Percentiles rank a stretch among this genome's conserved stretches.
Evolutionary conservation across 768 basidiomycete species (phyloP).

Genomic region (Trametes meyenii): DNA sequence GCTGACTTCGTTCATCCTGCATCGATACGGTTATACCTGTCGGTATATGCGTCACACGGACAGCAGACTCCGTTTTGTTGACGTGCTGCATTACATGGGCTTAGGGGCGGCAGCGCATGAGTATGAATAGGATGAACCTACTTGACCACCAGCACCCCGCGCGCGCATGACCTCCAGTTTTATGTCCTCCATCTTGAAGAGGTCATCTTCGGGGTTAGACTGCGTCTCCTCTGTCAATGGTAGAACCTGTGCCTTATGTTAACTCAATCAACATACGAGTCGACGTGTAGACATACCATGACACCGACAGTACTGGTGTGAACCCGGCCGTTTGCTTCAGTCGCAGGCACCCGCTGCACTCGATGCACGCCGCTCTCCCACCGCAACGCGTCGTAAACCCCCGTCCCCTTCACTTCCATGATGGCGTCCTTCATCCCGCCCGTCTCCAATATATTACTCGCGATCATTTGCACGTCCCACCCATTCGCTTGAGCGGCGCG

Average conservation of each 20-base stretch:
- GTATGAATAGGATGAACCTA: conserved; percentile 34
- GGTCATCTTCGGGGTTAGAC: conserved; percentile 44
- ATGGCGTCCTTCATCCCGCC: conserved; percentile 81
- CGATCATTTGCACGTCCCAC: conserved; percentile 67
- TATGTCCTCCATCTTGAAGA: conserved; percentile 84
- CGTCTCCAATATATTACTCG: conserved; percentile 56
- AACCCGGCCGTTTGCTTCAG: conserved; percentile 83
- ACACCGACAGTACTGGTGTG: conserved; percentile 92
- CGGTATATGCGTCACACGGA: conserved; percentile 89
- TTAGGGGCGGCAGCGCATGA: background rate
- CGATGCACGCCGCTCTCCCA: conserved; percentile 98
- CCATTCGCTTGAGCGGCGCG: conserved; percentile 56
- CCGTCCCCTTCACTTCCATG: conserved; percentile 75
- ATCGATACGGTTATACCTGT: conserved; percentile 95
- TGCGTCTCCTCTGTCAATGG: conserved; percentile 76
- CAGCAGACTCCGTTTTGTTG: conserved; percentile 98
- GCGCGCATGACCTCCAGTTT: conserved; percentile 94
- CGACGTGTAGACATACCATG: conserved; percentile 56
- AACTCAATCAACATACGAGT: background rate
- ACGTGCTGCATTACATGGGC: conserved; percentile 66
- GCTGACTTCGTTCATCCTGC: conserved; percentile 97
- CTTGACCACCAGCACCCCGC: conserved; percentile 96
- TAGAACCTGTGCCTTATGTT: conserved; percentile 58
- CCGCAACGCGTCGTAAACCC: conserved; percentile 75
- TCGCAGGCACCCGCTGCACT: conserved; percentile 91